Base-by-base conservation (phyloP, 352 stramenopile genomes). In the Globisporangium sylvaticum region DNA sequence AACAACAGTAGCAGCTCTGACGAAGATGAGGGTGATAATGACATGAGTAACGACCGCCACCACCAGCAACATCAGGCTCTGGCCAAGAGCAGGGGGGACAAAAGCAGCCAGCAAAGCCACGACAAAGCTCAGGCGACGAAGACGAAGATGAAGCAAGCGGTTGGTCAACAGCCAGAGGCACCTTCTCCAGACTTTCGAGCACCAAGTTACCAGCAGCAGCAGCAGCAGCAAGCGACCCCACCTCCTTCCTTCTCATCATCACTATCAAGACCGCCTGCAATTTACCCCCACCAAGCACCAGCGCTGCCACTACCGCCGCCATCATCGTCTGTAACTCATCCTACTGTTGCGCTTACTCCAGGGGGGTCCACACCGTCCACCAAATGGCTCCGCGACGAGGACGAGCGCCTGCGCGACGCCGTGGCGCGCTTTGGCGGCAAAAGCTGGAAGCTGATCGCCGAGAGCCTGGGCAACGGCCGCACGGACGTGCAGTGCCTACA, bases 401-500 rank as follows among this genome's bases (percentile, higher is more conserved):
- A 98, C 64, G 81, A 95, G 18, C 75, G 80, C 20, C 80, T 98
- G 27, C 84, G 89, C 37, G 79, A 94, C 24, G 86, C 94, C 14
- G 95, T 98, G 10, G 78, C 94, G 44, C 81, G 85, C 24, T 94
- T 97, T 63, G 92, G 93, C 20, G 88, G 92, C 53, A 97, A 97
- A 48, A 98, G 97, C 71, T 98, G 96, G 96, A 98, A 97, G 71
- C 86, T 93, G 67, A 96, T 98, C 62, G 91, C 94, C 22, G 87
- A 97, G 70, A 81, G 89, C 31, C 72, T 98, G 29, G 88, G 91
- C 22, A 91, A 94, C 60, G 88, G 85, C 3, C 86, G 89, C 62
- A 97, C 93, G 1, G 94, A 98, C 69, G 90, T 97, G 64, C 94
- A 98, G 73, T 98, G 92, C 69, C 79, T 99, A 50, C 96, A 99